A percentile compares a stretch with the other conserved stretches of the same genome.
These are phyloP conservation scores for Coemansia sp. DNA, from an alignment of 192 early-diverging fungal species.

Conservation along the genomic window DNA sequence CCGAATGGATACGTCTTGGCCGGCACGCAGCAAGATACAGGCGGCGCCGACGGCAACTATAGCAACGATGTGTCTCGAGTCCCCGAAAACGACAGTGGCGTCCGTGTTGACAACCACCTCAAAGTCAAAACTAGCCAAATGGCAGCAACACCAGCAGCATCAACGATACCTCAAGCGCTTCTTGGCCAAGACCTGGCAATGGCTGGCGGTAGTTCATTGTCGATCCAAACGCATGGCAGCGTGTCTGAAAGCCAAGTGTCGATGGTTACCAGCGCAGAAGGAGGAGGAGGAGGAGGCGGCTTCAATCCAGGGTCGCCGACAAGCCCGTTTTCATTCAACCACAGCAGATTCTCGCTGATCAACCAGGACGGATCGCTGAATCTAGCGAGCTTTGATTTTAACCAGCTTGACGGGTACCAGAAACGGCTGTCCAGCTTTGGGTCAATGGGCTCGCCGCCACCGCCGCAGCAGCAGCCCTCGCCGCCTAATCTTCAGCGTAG, in stretches of 20 bases:
- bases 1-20: slow-evolving; percentile 8
- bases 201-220: slow-evolving; percentile 1
- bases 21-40: not conserved
- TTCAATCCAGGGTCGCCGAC: slow-evolving; percentile 20
- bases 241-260: slow-evolving; percentile 27
- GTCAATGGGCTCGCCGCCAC: not conserved
- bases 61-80: not conserved
- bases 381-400: slow-evolving; percentile 44
- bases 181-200: not conserved
- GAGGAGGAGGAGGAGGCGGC: not conserved
- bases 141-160: not conserved
- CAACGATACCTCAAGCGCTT: not conserved
- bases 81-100: slow-evolving; percentile 43
- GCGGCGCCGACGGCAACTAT: too few species aligned
- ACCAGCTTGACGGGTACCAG: slow-evolving; percentile 51
- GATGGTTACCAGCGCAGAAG: slow-evolving; percentile 7
- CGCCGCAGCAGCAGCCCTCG: not conserved
- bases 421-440: slow-evolving; percentile 28
- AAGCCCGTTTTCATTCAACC: slow-evolving; percentile 48
- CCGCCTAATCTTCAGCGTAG: slow-evolving; percentile 8
- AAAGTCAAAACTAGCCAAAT: not conserved
- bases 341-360: slow-evolving; percentile 52
- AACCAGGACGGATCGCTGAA: slow-evolving; percentile 54
- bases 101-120: slow-evolving; percentile 20
- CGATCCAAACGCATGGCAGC: slow-evolving; percentile 14